Percentiles rank a stretch among this genome's conserved stretches.
Evolutionary conservation across 345 rosid species (phyloP).

Genomic region (Arabis alpina): DNA sequence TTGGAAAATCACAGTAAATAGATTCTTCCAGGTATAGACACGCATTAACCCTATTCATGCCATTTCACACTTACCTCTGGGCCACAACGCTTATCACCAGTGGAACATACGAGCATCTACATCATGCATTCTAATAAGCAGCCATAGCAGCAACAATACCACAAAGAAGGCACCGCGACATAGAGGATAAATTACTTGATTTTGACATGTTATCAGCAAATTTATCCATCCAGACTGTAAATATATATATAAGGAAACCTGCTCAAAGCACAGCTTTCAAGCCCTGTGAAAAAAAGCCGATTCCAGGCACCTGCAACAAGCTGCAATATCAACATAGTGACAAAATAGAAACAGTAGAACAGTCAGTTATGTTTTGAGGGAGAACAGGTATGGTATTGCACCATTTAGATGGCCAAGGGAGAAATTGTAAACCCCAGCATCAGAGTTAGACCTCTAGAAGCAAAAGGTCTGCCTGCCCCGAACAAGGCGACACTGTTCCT

Average conservation of each 20-base stretch:
- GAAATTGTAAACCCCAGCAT: conserved; percentile 47
- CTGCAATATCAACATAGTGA: conserved; percentile 31
- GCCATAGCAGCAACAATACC: conserved; percentile 3
- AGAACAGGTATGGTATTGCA: conserved; percentile 39
- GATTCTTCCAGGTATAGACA: not conserved
- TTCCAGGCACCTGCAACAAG: conserved; percentile 43
- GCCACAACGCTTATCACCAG: conserved; percentile 1
- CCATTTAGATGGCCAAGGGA: conserved; percentile 38
- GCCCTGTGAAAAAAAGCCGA: conserved; percentile 28
- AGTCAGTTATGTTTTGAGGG: conserved; percentile 25
- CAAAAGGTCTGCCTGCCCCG: conserved; percentile 48
- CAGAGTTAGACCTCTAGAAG: conserved; percentile 54
- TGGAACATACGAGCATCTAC: not conserved
- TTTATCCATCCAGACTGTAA: conserved; percentile 12
- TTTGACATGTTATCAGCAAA: conserved; percentile 18
- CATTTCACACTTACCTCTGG: conserved; percentile 20
- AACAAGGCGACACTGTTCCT: conserved; percentile 55
- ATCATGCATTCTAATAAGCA: conserved; percentile 21
- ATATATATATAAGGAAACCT: conserved; percentile 28
- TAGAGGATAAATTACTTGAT: conserved; percentile 10
- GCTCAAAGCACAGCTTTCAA: conserved; percentile 35
- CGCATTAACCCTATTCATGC: conserved; percentile 13
- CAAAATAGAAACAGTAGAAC: not conserved
- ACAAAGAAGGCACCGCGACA: not conserved
- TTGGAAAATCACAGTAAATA: conserved; percentile 1